These are phyloP conservation scores for Tremella fuciformis DNA, from an alignment of 768 basidiomycete genomes.

Conservation along the genomic window DNA sequence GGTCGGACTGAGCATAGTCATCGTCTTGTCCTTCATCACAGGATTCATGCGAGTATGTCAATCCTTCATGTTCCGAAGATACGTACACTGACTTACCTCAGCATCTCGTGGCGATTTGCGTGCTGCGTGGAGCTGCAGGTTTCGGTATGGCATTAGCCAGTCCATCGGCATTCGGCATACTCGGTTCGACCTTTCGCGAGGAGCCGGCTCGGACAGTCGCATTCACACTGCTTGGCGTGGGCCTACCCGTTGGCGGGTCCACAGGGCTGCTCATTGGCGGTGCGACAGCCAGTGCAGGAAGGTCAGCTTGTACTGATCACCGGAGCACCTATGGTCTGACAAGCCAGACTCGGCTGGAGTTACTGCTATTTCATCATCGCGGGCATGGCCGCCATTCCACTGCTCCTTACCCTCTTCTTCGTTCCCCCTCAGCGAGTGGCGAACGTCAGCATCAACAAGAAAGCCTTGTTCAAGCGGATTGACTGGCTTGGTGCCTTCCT, in stretches of 20 bases:
- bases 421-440: constrained; percentile 54
- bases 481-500: constrained; percentile 76
- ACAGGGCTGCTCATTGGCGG: constrained; percentile 69
- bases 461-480: constrained; percentile 54
- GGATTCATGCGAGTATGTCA: not conserved
- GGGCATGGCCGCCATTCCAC: constrained; percentile 60
- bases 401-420: constrained; percentile 59
- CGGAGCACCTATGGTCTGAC: not conserved
- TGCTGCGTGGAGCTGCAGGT: constrained; percentile 29
- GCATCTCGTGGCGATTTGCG: constrained; percentile 18
- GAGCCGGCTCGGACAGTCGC: constrained; percentile 63
- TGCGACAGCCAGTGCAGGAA: constrained; percentile 59
- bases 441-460: too few relatives aligned
- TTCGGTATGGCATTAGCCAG: constrained; percentile 24
- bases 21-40: constrained; percentile 58
- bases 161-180: constrained; percentile 29
- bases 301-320: constrained; percentile 37
- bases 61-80: not conserved
- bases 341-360: constrained; percentile 60
- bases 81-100: not conserved
- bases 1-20: constrained; percentile 59
- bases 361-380: constrained; percentile 63
- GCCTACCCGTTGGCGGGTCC: constrained; percentile 73
- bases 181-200: constrained; percentile 20
- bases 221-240: constrained; percentile 76